Percentiles rank a stretch among this genome's conserved stretches.
Evolutionary conservation across 1,284 basidiomycete genomes (phyloP).

Genomic region (Puccinia polysora): DNA sequence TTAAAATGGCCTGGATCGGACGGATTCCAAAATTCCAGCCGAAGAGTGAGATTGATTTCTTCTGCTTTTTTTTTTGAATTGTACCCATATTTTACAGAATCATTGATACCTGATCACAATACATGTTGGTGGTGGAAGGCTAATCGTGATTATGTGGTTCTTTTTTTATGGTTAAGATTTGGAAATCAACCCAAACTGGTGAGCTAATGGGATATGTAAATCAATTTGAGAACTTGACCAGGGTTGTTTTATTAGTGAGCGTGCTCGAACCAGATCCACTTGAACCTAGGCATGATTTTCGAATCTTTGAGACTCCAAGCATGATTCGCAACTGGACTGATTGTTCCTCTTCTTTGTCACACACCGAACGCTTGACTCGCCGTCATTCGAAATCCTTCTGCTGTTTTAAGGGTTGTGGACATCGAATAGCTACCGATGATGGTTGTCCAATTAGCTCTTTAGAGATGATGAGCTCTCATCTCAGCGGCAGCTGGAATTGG

Average conservation of each 20-base stretch:
- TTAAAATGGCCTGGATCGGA: not conserved
- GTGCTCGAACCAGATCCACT: too few relatives aligned
- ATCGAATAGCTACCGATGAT: constrained; percentile 18
- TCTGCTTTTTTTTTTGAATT: not conserved
- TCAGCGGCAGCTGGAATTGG: too few relatives aligned
- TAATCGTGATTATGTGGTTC: too few relatives aligned
- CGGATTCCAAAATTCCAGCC: not conserved
- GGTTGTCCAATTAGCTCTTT: constrained; percentile 1
- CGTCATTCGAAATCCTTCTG: too few relatives aligned
- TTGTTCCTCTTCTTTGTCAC: not conserved
- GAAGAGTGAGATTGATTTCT: not conserved
- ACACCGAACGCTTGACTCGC: not conserved
- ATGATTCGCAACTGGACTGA: not conserved
- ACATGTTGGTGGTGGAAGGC: too few relatives aligned
- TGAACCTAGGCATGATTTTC: too few relatives aligned
- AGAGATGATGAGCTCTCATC: too few relatives aligned
- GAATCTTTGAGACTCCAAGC: too few relatives aligned
- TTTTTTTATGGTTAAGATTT: too few relatives aligned
- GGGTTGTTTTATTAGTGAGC: constrained; percentile 10
- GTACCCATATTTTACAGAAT: not conserved
- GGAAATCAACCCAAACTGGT: not conserved
- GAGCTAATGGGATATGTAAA: constrained; percentile 8
- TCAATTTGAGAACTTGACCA: constrained; percentile 2
- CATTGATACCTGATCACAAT: not conserved
- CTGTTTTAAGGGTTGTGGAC: constrained; percentile 23